Conservation (phyloP, 768 basidiomycete species). For the Rhizopogon roseolus region DNA sequence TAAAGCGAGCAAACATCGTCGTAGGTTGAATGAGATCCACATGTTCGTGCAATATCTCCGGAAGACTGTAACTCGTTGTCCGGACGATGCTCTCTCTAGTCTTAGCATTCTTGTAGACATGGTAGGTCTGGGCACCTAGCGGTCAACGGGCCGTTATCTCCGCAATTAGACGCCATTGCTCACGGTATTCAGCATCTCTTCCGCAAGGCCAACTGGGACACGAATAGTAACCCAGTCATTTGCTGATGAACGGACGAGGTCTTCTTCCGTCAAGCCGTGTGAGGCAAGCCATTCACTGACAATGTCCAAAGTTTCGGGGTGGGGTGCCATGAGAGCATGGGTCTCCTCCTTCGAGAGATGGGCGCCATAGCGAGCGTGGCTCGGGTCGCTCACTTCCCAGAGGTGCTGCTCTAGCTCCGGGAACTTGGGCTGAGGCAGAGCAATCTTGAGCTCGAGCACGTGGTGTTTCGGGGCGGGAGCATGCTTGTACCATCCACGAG, state of each 20-base stretch:
- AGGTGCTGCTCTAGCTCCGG: constrained; percentile 44
- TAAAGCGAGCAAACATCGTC: constrained; percentile 55
- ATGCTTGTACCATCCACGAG: constrained; percentile 45
- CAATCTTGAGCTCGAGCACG: constrained; percentile 51
- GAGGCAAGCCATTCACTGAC: constrained; percentile 61
- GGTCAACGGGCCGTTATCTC: neutral
- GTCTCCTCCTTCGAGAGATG: constrained; percentile 64
- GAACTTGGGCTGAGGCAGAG: constrained; percentile 50
- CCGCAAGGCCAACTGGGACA: constrained; percentile 54
- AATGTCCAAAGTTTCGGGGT: constrained; percentile 41
- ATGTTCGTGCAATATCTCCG: constrained; percentile 51
- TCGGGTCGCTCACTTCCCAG: constrained; percentile 53
- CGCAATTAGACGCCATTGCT: constrained; percentile 7
- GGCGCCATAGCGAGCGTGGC: constrained; percentile 49
- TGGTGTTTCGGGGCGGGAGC: constrained; percentile 41
- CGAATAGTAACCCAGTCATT: constrained; percentile 65
- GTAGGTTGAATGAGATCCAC: constrained; percentile 71
- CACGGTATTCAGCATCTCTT: constrained; percentile 68
- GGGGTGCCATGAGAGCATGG: constrained; percentile 56
- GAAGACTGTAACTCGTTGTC: constrained; percentile 68
- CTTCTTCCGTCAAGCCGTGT: constrained; percentile 46
- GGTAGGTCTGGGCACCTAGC: constrained; percentile 44
- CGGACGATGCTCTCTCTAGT: constrained; percentile 55
- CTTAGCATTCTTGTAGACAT: constrained; percentile 51
- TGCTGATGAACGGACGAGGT: constrained; percentile 53